Evolutionary conservation across 352 stramenopile species (phyloP).

Genomic region (Globisporangium rhizosaccharum): DNA sequence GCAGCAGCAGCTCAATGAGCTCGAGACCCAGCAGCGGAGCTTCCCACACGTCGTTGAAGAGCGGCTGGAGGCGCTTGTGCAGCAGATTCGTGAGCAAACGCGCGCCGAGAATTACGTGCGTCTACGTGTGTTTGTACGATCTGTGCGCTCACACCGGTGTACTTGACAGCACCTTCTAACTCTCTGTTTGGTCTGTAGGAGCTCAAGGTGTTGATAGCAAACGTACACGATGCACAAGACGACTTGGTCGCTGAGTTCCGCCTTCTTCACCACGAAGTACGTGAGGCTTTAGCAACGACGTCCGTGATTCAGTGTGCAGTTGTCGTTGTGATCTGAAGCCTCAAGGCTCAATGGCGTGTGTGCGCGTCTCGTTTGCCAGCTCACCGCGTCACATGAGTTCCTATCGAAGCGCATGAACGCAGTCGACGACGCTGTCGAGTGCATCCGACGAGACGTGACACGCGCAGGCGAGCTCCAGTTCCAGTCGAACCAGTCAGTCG

Average conservation of each 20-base stretch:
- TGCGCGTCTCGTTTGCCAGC: neutral
- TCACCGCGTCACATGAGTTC: constrained; percentile 31
- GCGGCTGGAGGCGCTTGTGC: constrained; percentile 21
- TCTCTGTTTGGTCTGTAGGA: constrained; percentile 20
- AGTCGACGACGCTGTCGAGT: constrained; percentile 39
- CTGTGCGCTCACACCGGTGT: neutral
- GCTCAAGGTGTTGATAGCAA: constrained; percentile 30
- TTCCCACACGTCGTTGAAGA: constrained; percentile 25
- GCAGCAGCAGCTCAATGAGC: constrained; percentile 45
- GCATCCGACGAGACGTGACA: constrained; percentile 27
- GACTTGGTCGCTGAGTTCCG: constrained; percentile 34
- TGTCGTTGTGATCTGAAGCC: neutral
- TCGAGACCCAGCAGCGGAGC: constrained; percentile 27
- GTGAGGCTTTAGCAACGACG: neutral
- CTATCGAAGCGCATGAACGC: constrained; percentile 30
- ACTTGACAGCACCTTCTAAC: no score
- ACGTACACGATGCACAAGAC: constrained; percentile 41
- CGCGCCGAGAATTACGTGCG: constrained; percentile 34
- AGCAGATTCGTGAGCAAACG: constrained; percentile 26
- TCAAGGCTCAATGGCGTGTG: neutral
- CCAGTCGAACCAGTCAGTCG: constrained; percentile 16
- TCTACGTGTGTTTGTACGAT: neutral
- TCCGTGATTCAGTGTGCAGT: neutral
- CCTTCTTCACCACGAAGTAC: constrained; percentile 42
- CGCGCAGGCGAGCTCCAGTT: constrained; percentile 29